These are phyloP conservation scores for Microthlaspi erraticum DNA, from an alignment of 345 rosid genomes.

Conservation along the genomic window DNA sequence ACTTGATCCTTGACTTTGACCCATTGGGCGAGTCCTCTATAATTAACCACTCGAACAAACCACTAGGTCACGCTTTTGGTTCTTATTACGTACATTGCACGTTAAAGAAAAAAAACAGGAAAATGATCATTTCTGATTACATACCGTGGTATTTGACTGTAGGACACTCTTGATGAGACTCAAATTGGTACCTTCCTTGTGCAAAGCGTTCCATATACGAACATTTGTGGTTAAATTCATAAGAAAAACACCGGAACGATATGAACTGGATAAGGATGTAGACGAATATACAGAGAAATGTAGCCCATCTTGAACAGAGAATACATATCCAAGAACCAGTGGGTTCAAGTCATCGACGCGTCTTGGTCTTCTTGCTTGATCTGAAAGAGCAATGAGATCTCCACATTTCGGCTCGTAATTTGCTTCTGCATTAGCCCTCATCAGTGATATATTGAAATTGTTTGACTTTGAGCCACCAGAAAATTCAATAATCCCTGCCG, in stretches of 20 bases:
- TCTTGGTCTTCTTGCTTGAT: constrained; percentile 34
- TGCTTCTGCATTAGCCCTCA: not conserved
- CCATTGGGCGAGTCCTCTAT: too few relatives aligned
- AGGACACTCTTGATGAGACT: constrained; percentile 44
- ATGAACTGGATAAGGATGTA: constrained; percentile 19
- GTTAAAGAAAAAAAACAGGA: too few relatives aligned
- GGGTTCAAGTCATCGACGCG: constrained; percentile 38
- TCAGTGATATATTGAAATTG: constrained; percentile 22
- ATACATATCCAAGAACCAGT: constrained; percentile 44
- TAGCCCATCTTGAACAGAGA: not conserved
- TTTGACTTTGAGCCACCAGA: too few relatives aligned
- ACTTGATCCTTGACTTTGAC: too few relatives aligned
- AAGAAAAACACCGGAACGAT: constrained; percentile 42
- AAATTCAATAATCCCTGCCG: too few relatives aligned
- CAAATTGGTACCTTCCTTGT: constrained; percentile 21
- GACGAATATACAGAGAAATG: constrained; percentile 40
- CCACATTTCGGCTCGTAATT: constrained; percentile 44
- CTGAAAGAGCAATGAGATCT: constrained; percentile 48
- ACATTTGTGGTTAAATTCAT: constrained; percentile 46
- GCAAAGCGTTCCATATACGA: constrained; percentile 54
- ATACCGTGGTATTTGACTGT: constrained; percentile 35
- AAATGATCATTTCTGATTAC: too few relatives aligned
- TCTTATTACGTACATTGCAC: too few relatives aligned
- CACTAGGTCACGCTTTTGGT: too few relatives aligned
- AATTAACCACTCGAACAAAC: too few relatives aligned